phyloP scores from a whole-genome alignment of 1,139 yeast genomes.

The Meyerozyma sp. region DNA sequence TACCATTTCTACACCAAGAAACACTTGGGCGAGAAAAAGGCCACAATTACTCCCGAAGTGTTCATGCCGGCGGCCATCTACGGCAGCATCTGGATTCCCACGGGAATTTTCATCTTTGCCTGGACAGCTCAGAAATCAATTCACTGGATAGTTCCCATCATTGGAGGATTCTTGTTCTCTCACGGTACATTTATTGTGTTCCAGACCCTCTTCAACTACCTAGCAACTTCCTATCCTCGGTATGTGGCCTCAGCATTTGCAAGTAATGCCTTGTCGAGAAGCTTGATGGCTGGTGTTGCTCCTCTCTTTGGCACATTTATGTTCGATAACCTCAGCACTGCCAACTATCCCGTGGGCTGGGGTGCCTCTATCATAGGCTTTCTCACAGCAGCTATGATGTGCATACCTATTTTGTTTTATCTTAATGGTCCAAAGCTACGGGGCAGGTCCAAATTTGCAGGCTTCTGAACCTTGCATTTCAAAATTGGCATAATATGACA shows the following conservation, averaged over 20 bases:
- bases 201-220: slow-evolving; percentile 4
- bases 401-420: slow-evolving; percentile 2
- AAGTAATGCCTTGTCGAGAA: slow-evolving; percentile 1
- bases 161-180: slow-evolving; percentile 1
- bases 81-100: slow-evolving; percentile 2
- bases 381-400: slow-evolving; percentile 1
- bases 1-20: neutral
- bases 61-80: slow-evolving; percentile 3
- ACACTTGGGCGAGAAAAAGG: neutral
- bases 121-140: slow-evolving; percentile 1
- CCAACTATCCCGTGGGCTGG: slow-evolving; percentile 9
- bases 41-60: neutral
- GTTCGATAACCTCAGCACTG: slow-evolving; percentile 7
- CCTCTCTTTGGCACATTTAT: slow-evolving; percentile 10
- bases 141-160: slow-evolving; percentile 4
- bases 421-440: slow-evolving; percentile 2
- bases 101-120: slow-evolving; percentile 3
- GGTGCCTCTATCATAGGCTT: slow-evolving; percentile 1
- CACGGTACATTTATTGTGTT: slow-evolving; percentile 3
- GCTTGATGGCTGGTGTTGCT: slow-evolving; percentile 5
- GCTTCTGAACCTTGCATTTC: no score
- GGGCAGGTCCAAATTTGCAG: slow-evolving; percentile 1
- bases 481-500: no score
- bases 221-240: slow-evolving; percentile 7
- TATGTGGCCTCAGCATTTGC: slow-evolving; percentile 5